Base-by-base conservation (phyloP, 805 yeast species). In the Pichia phayaonensis region DNA sequence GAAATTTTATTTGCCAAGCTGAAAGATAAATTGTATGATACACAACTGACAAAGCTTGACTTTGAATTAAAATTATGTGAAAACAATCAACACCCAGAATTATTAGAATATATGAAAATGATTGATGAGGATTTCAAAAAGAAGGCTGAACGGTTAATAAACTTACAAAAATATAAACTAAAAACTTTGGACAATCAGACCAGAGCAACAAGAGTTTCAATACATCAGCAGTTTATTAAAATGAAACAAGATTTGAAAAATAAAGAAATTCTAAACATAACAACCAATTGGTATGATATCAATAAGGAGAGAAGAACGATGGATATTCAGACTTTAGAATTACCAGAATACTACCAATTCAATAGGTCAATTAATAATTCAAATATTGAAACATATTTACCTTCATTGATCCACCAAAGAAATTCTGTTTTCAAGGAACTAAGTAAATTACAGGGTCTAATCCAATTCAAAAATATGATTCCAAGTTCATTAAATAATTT, bases 31-130 rank as follows among this genome's bases (percentile, higher is more conserved):
- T 71, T 94, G 46, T 92, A 86, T 66, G 90, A 85, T 53, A 96
- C 90, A 63, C 90, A 88, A 64, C 70, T 90, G 61, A 72, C 77
- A 38, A 78, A 86, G 54, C 74, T 86, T 56, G 87, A 88, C 57
- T 83, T 85, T 43, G 99, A 94, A 65, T 71, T 92, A 54, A 84
- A 84, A 59, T 79, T 92, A 76, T 90, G 98, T 68, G 70, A 83
- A 34, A 84, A 83, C 55, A 97, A 97, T 13, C 79, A 89, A 21
- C 99, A 94, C 66, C 98, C 98, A 0, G 97, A 90, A 59, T 75
- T 92, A 49, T 76, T 86, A 39, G 75, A 79, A 45, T 84, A 86
- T 48, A 80, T 85, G 64, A 76, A 76, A 58, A 80, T 81, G 65
- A 81, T 94, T 47, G 86, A 84, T 52, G 77, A 79, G 42, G 81